These are phyloP conservation scores for Neonectria sp. DNA, from an alignment of 2,329 filamentous ascomycete species.

Conservation along the genomic window DNA sequence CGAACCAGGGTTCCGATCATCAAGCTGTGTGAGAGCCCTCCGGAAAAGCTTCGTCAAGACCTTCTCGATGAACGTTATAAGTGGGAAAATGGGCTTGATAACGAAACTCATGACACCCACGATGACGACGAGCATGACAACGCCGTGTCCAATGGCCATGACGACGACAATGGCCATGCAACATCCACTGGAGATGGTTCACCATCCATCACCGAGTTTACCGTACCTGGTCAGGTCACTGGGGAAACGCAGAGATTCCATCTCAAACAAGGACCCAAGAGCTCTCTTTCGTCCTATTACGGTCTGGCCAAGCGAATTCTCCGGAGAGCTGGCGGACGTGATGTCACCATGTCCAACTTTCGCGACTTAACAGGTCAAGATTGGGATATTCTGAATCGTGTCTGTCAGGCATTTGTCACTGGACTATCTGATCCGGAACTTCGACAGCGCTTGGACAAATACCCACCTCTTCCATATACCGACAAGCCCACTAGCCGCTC, in stretches of 20 bases:
- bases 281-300: slow-evolving; percentile 64
- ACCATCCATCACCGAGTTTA: slow-evolving; percentile 36
- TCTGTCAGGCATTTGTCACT: slow-evolving; percentile 68
- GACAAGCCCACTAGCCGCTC: slow-evolving; percentile 58
- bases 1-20: slow-evolving; percentile 89
- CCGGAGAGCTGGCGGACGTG: slow-evolving; percentile 64
- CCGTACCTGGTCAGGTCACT: slow-evolving; percentile 35
- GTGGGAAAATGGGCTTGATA: slow-evolving; percentile 75
- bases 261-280: slow-evolving; percentile 60
- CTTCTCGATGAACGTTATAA: slow-evolving; percentile 77
- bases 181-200: slow-evolving; percentile 19
- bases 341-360: slow-evolving; percentile 64
- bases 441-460: slow-evolving; percentile 60
- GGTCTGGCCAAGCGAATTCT: slow-evolving; percentile 64
- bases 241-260: slow-evolving; percentile 43
- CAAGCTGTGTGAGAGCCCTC: slow-evolving; percentile 84
- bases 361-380: slow-evolving; percentile 61
- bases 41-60: slow-evolving; percentile 70
- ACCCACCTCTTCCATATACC: slow-evolving; percentile 63
- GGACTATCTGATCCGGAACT: slow-evolving; percentile 67
- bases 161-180: slow-evolving; percentile 42
- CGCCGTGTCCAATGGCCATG: slow-evolving; percentile 36
- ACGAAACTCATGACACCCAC: slow-evolving; percentile 54
- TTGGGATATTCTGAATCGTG: slow-evolving; percentile 64
- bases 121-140: slow-evolving; percentile 56